Base-by-base conservation (phyloP, 257 asterid species). In the Jacaranda mimosifolia region DNA sequence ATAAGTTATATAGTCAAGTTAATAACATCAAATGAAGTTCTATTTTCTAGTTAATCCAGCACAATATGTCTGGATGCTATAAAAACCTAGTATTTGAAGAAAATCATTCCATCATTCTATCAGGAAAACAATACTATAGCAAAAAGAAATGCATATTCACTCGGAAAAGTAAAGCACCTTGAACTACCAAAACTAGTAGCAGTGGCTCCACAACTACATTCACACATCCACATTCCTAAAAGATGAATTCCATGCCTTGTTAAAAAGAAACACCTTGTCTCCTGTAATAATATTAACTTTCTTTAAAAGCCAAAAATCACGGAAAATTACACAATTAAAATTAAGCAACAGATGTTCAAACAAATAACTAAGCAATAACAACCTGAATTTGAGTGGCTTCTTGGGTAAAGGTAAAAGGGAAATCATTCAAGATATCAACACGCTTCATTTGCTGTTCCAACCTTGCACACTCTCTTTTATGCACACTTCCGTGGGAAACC, bases 221-320 rank as follows among this genome's bases (percentile, higher is more conserved):
- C 98, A 76, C 80, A 84, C 52, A 7, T 78, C 99, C 99, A 93
- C 94, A 93, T 93, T 77, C 98, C 99, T 35, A 70, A 19, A 13
- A 79, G 72, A 75, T 93, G 99, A 77, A 91, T 42, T 49, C 91
- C 93, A 39, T 68, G 90, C 70, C 77, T 83, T 9, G 48, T 75
- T 63, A 96, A 85, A 79, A 91, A 73, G 3, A 91, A 90, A 80
- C 98, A 91, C 77, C 93, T 83, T 9, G 84, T 56, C 77, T 76
- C 90, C 83, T 79, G 80, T 70, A 77, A 77, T 58, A 63, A 76
- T 42, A 13, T 8, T 63, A 82, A 43, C 18, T 10, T 14, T 46
- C 38, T 57, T 45, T 17, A 72, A 68, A 14, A 66, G 42, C 43
- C 26, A 83, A 81, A 19, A 74, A 68, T 14, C 66, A 73, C 14